Evolutionary conservation across 2,329 filamentous ascomycete species (phyloP), one percentile per base, ranked within the genome.

Genomic region (Colletotrichum abscissum): DNA sequence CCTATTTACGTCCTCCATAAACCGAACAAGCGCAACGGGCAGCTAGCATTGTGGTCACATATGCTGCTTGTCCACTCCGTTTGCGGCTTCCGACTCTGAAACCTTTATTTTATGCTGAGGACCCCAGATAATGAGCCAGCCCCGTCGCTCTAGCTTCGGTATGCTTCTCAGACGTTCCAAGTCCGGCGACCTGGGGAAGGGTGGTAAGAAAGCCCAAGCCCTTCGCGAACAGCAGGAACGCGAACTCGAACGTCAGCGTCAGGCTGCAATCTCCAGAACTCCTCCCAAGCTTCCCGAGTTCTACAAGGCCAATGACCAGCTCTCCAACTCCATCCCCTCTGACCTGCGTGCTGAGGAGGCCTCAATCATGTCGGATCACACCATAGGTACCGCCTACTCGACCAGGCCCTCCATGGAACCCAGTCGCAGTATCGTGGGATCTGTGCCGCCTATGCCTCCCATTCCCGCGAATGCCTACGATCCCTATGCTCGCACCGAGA

Each of bases 401-500:
- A 76, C 86, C 62, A 85, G 88, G 76, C 81, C 85, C 57, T 91
- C 89, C 72, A 90, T 89, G 81, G 89, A 90, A 76, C 86, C 84
- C n/a, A 79, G 80, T 62, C 80, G 82, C 66, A 81, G 82, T 66
- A 84, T 84, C 57, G 78, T 82, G 77, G 83, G 81, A 74, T 82
- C 81, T 38, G 78, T 86, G 59, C 70, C 70, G 57, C 87, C 90
- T 56, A 82, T 88, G 57, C 90, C 90, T 66, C 90, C 91, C 1
- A 85, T 92, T 65, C 90, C 90, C 59, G 19, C 55, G 33, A 89
- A 86, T 60, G 89, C 87, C 78, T 88, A 90, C 75, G 95, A 97
- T 78, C 93, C 94, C 16, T 97, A 97, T 80, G 91, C 93, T 58
- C 90, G 94, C 75, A 92, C 93, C 46, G 94, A 97, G 86, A 98